Base-by-base conservation (phyloP, 805 yeast species). In the Candida yuanshanica region DNA sequence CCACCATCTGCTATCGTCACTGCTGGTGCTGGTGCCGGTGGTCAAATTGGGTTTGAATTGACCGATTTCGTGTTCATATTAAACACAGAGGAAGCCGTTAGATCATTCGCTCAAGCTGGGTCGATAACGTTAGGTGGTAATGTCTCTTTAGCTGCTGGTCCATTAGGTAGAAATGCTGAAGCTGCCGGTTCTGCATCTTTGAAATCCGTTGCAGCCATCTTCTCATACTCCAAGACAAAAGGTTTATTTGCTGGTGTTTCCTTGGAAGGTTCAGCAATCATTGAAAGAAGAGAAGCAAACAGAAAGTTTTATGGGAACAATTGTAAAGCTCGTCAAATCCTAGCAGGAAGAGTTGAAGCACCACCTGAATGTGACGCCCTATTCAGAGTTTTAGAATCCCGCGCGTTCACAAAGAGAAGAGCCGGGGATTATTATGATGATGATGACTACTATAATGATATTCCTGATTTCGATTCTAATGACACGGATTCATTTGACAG, bases 21-120 rank as follows among this genome's bases (percentile, higher is more conserved):
- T 18, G 98, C 95, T 4, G 99, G 98, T 53, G 98, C 97, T 4
- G 98, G 99, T 56, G 97, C 93, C 7, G 99, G 99, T 45, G 99
- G 99, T 34, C 95, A 89, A 68, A 77, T 93, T 49, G 99, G 99
- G 33, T 90, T 96, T 8, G 99, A 91, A 61, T 69, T 91, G 55
- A 91, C 99, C 2, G 98, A 91, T 67, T 91, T 91, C 58, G 96
- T 91, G 22, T 91, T 91, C 60, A 90, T 93, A 45, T 73, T 91
- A 50, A 91, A 93, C 66, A 78, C 85, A 12, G 72, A 77, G 38
- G 77, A 89, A 2, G 98, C 99, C 3, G 99, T 91, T 36, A 87
- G 84, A 47, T 80, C 96, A 10, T 91, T 91, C 65, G 88, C 97
- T 12, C 96, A 89, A 60, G 77, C 83, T 49, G 99, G 99, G 4